Percentiles rank a stretch among this genome's conserved stretches.
Conservation (phyloP, 1,284 basidiomycete genomes). For the Rhodotorula sp. region DNA sequence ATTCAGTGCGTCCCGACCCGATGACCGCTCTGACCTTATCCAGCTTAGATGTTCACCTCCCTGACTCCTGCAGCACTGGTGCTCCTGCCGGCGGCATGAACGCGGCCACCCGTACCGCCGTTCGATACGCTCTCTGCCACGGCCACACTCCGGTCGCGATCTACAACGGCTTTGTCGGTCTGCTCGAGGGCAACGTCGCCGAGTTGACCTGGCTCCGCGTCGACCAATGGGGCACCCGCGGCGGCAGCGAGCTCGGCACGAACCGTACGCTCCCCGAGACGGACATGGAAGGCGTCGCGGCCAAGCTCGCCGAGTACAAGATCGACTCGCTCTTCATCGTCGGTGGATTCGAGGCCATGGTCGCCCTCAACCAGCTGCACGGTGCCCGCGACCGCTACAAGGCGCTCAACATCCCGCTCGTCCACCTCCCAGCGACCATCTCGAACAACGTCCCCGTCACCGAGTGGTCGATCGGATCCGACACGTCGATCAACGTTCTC, state of each 20-base stretch:
- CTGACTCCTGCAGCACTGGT: constrained; percentile 64
- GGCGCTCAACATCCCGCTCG: constrained; percentile 88
- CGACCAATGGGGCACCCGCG: constrained; percentile 91
- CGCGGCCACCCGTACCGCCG: constrained; percentile 89
- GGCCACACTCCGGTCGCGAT: constrained; percentile 89
- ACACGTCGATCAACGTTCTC: constrained; percentile 95
- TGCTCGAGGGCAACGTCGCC: constrained; percentile 82
- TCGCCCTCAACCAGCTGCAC: constrained; percentile 72
- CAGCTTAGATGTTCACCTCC: neutral
- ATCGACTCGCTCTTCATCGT: constrained; percentile 84
- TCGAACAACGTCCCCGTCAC: constrained; percentile 98
- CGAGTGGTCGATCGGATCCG: constrained; percentile 90
- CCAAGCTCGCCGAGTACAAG: constrained; percentile 82
- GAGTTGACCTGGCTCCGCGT: constrained; percentile 88
- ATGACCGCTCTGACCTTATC: neutral
- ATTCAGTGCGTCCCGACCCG: constrained; percentile 68
- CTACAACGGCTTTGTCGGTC: constrained; percentile 91
- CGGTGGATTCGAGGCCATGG: constrained; percentile 95
- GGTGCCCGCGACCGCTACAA: constrained; percentile 78
- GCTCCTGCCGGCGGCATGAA: constrained; percentile 99
- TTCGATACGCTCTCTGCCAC: constrained; percentile 85
- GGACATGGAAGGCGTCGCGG: constrained; percentile 81
- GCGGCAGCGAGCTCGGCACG: constrained; percentile 97
- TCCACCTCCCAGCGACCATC: constrained; percentile 73
- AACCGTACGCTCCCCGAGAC: constrained; percentile 82